Conservation (phyloP, 2,329 filamentous ascomycete species). For the Cordyceps sp. region DNA sequence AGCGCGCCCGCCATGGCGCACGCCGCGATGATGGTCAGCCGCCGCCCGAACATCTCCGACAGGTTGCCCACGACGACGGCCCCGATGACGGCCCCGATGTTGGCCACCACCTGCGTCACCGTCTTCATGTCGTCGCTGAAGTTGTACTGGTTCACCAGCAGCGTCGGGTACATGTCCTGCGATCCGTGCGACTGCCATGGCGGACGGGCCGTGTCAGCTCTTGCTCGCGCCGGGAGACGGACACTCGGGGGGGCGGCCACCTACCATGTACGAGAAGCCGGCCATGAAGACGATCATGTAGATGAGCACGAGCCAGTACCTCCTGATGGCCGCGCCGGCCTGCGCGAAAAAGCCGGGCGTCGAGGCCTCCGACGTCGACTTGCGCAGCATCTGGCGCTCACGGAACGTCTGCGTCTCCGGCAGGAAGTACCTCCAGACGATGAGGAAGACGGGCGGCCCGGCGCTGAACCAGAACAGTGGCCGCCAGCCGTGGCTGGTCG, state of each 20-base stretch:
- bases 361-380: conserved; percentile 15
- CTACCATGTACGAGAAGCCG: conserved; percentile 89
- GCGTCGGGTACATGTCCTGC: conserved; percentile 44
- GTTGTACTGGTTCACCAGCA: conserved; percentile 38
- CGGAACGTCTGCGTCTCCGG: conserved; percentile 64
- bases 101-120: conserved; percentile 55
- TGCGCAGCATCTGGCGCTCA: conserved; percentile 47
- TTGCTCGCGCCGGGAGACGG: no score
- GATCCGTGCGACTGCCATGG: conserved; percentile 64
- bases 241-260: no score
- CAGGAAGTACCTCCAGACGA: conserved; percentile 58
- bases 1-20: conserved; percentile 54
- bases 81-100: conserved; percentile 53
- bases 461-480: conserved; percentile 85
- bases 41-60: conserved; percentile 52
- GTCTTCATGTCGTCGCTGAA: conserved; percentile 41
- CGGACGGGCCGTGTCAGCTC: no score
- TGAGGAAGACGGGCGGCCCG: conserved; percentile 64
- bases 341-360: conserved; percentile 51
- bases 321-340: conserved; percentile 60
- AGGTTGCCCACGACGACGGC: conserved; percentile 50
- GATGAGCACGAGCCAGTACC: conserved; percentile 63
- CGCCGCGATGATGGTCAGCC: conserved; percentile 51
- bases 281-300: conserved; percentile 82
- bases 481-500: conserved; percentile 65